Conservation (phyloP, 257 asterid species). For the Nicotiana knightiana region DNA sequence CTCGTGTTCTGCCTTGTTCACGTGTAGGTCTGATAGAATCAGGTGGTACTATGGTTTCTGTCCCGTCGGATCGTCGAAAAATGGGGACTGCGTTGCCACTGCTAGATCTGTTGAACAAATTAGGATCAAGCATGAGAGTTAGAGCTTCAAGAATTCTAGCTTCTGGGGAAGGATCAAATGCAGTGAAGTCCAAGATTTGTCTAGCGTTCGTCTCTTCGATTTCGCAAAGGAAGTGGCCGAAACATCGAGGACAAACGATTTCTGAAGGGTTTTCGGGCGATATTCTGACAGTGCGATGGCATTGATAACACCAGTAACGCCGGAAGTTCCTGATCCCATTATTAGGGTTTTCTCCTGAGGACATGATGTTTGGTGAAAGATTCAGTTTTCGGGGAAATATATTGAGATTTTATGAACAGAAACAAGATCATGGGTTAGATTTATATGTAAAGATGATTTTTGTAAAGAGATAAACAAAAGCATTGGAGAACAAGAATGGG, state of each 20-base stretch:
- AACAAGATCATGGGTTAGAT: background rate
- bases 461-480: background rate
- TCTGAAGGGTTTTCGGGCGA: conserved; percentile 32
- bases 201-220: conserved; percentile 39
- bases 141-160: conserved; percentile 68
- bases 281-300: conserved; percentile 57
- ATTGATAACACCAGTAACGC: conserved; percentile 78
- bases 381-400: background rate
- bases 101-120: background rate
- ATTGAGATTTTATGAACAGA: background rate
- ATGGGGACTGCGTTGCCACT: conserved; percentile 13
- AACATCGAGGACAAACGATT: conserved; percentile 64
- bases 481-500: background rate
- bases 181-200: conserved; percentile 44
- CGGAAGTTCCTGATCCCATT: conserved; percentile 31
- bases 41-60: background rate
- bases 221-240: conserved; percentile 50
- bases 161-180: conserved; percentile 69
- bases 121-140: conserved; percentile 50
- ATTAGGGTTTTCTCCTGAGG: background rate
- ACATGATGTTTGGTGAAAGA: background rate
- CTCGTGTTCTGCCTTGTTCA: conserved; percentile 24
- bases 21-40: conserved; percentile 5
- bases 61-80: conserved; percentile 10
- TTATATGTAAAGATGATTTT: background rate